These are phyloP conservation scores for Mollisiaceae sp. DNA, from an alignment of 2,329 filamentous ascomycete species.

Conservation along the genomic window DNA sequence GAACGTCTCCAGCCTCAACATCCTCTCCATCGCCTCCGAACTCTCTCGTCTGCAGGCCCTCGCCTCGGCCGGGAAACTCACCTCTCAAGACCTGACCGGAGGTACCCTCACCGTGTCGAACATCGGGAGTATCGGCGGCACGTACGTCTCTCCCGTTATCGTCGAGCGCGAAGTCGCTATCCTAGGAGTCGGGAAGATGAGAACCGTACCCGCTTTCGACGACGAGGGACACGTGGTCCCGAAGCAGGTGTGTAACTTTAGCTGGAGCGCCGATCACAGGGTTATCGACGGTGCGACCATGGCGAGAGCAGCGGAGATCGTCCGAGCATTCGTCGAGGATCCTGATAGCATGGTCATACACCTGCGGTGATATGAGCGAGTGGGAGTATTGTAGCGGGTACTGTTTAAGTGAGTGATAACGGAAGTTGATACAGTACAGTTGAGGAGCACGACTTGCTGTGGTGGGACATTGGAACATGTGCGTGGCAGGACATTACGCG, in stretches of 20 bases:
- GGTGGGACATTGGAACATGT: background rate
- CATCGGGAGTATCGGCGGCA: slow-evolving; percentile 93
- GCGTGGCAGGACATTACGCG: background rate
- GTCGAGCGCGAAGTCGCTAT: slow-evolving; percentile 92
- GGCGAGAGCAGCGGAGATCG: slow-evolving; percentile 84
- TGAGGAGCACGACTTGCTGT: background rate
- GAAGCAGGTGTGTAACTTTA: slow-evolving; percentile 86
- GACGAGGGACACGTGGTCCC: slow-evolving; percentile 62
- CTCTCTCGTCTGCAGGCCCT: slow-evolving; percentile 74
- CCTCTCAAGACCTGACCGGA: slow-evolving; percentile 75
- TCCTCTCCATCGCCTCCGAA: slow-evolving; percentile 79
- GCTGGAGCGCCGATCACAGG: slow-evolving; percentile 95
- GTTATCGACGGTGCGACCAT: slow-evolving; percentile 95
- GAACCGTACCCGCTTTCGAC: slow-evolving; percentile 79
- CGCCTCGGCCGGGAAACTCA: slow-evolving; percentile 76
- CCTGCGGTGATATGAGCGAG: slow-evolving; percentile 60
- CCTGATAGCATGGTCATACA: slow-evolving; percentile 87
- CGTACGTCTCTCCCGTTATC: slow-evolving; percentile 89
- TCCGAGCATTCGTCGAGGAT: slow-evolving; percentile 79
- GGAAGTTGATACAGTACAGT: background rate
- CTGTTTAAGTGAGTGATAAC: background rate
- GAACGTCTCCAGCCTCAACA: slow-evolving; percentile 77
- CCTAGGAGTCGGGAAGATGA: slow-evolving; percentile 82
- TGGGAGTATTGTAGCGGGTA: background rate
- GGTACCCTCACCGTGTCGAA: slow-evolving; percentile 97